These are phyloP conservation scores for Fomitopsis schrenkii DNA, from an alignment of 1,284 basidiomycete species.

Conservation along the genomic window DNA sequence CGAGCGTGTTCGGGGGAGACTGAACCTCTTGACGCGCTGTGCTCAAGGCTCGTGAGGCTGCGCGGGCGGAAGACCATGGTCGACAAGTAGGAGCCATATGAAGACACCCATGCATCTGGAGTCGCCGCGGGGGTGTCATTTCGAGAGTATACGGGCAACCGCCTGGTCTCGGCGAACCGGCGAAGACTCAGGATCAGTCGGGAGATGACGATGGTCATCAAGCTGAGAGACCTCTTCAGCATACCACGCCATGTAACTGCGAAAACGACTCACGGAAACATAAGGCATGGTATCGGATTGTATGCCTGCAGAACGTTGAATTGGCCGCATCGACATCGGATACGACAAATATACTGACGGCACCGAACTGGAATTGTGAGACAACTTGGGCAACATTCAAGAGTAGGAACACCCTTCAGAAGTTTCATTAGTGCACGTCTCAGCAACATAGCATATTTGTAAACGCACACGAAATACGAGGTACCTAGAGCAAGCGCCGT, in stretches of 20 bases:
- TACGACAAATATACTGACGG: not conserved
- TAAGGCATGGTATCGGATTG: not conserved
- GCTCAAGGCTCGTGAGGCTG: too few relatives aligned
- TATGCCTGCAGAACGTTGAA: not conserved
- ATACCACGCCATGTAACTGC: not conserved
- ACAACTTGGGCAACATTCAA: not conserved
- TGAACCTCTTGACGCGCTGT: not conserved
- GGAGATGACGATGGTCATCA: not conserved
- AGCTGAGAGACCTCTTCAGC: not conserved
- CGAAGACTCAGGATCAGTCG: not conserved
- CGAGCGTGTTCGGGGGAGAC: not conserved
- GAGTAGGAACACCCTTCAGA: not conserved
- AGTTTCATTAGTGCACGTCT: not conserved
- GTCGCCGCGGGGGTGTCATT: not conserved
- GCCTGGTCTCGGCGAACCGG: not conserved
- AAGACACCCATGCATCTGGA: not conserved
- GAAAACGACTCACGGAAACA: not conserved
- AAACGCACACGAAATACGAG: not conserved
- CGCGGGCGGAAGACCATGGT: not conserved
- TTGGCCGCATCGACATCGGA: too few relatives aligned
- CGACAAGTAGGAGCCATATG: not conserved
- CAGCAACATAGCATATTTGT: not conserved
- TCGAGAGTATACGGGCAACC: not conserved
- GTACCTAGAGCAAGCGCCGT: not conserved
- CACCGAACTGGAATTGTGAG: not conserved